Conservation (phyloP, 768 basidiomycete species). For the Hericium erinaceus region DNA sequence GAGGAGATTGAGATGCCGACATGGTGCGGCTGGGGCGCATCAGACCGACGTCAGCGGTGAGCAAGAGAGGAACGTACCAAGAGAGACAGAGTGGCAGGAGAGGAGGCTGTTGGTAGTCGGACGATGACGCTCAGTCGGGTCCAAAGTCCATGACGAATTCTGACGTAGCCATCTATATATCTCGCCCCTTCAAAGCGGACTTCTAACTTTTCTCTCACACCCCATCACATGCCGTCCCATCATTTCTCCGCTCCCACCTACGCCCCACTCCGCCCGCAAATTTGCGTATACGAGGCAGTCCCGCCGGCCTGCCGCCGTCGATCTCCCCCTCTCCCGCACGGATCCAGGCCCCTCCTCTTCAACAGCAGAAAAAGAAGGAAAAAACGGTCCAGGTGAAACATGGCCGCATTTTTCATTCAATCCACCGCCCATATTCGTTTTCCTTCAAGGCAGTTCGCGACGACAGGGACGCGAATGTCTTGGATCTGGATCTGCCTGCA, state of each 20-base stretch:
- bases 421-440: too few species aligned
- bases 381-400: too few species aligned
- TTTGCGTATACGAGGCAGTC: too few species aligned
- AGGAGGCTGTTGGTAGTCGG: neutral
- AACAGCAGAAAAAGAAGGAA: too few species aligned
- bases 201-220: slow-evolving; percentile 19
- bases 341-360: too few species aligned
- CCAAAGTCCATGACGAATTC: slow-evolving; percentile 31
- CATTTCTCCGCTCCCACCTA: slow-evolving; percentile 9
- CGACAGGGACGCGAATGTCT: too few species aligned
- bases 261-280: slow-evolving; percentile 11
- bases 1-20: neutral
- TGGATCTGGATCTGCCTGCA: too few species aligned
- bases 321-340: too few species aligned
- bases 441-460: too few species aligned
- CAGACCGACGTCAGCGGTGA: slow-evolving; percentile 16
- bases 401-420: too few species aligned
- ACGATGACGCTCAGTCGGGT: slow-evolving; percentile 7
- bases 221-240: slow-evolving; percentile 2
- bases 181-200: slow-evolving; percentile 30
- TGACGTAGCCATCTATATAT: slow-evolving; percentile 32
- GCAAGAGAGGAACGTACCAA: slow-evolving; percentile 20
- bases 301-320: too few species aligned
- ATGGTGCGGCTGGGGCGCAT: slow-evolving; percentile 22
- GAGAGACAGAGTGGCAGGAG: too few species aligned